Conservation (phyloP, 2,329 filamentous ascomycete species). For the Massarina eburnea region DNA sequence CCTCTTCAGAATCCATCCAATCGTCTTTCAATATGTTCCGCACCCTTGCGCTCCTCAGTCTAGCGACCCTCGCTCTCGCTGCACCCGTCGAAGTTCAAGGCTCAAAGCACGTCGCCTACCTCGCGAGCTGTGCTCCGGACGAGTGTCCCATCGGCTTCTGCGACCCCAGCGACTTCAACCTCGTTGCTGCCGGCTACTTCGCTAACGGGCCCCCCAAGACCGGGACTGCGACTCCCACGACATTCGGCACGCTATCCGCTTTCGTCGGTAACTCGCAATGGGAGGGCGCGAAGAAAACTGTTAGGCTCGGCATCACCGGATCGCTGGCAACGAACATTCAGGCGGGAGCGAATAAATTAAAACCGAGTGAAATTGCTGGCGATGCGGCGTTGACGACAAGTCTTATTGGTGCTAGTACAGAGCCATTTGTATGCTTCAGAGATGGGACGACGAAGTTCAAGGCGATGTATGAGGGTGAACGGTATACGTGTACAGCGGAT, state of each 20-base stretch:
- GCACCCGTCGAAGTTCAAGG: conserved; percentile 9
- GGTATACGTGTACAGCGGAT: conserved; percentile 17
- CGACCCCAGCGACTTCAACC: conserved; percentile 13
- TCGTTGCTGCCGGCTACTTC: conserved; percentile 12
- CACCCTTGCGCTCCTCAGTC: conserved; percentile 1
- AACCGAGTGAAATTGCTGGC: conserved; percentile 18
- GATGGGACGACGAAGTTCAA: conserved; percentile 17
- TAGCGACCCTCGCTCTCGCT: conserved; percentile 3
- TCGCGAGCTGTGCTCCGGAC: conserved; percentile 11
- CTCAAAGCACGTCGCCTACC: conserved; percentile 22
- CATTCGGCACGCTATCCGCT: background rate
- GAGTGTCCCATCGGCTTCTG: conserved; percentile 18
- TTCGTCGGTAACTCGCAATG: conserved; percentile 3
- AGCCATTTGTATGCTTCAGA: conserved; percentile 22
- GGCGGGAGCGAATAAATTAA: conserved; percentile 5
- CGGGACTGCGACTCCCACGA: conserved; percentile 1
- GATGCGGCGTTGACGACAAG: conserved; percentile 12
- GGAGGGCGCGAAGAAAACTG: conserved; percentile 15
- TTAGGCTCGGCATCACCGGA: conserved; percentile 12
- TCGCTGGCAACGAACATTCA: conserved; percentile 14
- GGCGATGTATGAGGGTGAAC: conserved; percentile 9
- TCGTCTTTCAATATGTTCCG: conserved; percentile 1
- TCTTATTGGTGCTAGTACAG: background rate
- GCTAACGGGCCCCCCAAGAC: background rate
- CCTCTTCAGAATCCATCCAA: background rate